These are phyloP conservation scores for Wickerhamiella alocasiicola DNA, from an alignment of 805 yeast species.

Conservation along the genomic window DNA sequence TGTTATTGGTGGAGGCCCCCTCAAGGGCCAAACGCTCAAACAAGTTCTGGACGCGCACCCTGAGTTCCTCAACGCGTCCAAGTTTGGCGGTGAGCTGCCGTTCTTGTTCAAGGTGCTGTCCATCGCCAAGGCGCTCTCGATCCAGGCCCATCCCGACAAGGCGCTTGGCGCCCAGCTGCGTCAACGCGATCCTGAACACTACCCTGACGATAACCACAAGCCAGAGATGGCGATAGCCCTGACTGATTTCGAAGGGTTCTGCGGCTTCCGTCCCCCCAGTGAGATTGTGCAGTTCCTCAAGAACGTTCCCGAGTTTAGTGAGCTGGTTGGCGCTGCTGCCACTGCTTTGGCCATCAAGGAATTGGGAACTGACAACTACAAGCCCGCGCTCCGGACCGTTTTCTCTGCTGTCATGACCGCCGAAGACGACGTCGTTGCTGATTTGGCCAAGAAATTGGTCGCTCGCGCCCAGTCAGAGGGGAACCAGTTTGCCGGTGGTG, in stretches of 20 bases:
- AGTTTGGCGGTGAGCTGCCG: constrained; percentile 76
- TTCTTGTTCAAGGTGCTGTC: constrained; percentile 89
- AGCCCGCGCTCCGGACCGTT: constrained; percentile 54
- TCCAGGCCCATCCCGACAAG: constrained; percentile 98
- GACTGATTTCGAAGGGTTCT: constrained; percentile 91
- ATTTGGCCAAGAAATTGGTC: constrained; percentile 53
- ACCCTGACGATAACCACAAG: constrained; percentile 96
- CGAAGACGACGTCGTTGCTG: constrained; percentile 42
- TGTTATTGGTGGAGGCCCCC: constrained; percentile 38
- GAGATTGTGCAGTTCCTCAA: constrained; percentile 59
- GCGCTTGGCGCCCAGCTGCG: constrained; percentile 64
- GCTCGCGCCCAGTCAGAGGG: constrained; percentile 42
- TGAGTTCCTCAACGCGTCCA: constrained; percentile 47
- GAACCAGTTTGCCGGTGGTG: constrained; percentile 21
- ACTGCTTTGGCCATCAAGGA: constrained; percentile 27
- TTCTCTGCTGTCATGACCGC: constrained; percentile 80
- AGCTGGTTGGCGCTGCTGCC: constrained; percentile 56
- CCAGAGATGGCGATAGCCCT: constrained; percentile 99
- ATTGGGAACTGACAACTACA: constrained; percentile 36
- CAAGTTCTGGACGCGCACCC: constrained; percentile 55
- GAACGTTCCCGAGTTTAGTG: constrained; percentile 64
- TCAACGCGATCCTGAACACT: constrained; percentile 74
- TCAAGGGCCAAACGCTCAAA: constrained; percentile 38
- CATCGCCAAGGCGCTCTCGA: constrained; percentile 81
- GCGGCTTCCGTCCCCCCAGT: constrained; percentile 88